Conservation (phyloP, 768 basidiomycete species). For the Lentinula boryana region DNA sequence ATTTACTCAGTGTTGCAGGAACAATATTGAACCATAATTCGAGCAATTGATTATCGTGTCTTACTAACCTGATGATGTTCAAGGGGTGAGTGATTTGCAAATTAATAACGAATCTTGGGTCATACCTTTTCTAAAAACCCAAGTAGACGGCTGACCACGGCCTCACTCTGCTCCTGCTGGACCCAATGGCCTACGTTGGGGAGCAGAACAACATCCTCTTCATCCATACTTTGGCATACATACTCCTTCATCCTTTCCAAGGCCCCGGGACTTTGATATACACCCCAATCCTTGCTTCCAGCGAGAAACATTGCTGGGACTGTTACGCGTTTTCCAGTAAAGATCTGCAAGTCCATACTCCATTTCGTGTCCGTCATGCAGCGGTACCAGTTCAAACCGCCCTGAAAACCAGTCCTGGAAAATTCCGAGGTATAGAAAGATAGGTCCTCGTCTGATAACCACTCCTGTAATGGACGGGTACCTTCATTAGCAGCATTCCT, state of each 20-base stretch:
- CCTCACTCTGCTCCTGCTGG: conserved; percentile 47
- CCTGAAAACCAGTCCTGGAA: conserved; percentile 52
- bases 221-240: conserved; percentile 27
- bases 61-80: background rate
- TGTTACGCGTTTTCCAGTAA: conserved; percentile 38
- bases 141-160: conserved; percentile 32
- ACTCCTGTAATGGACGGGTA: conserved; percentile 19
- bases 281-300: conserved; percentile 55
- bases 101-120: background rate
- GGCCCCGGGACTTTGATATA: conserved; percentile 47
- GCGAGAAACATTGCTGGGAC: conserved; percentile 54
- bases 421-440: conserved; percentile 45
- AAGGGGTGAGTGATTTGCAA: background rate
- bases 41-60: background rate
- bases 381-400: conserved; percentile 56
- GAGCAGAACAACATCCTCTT: conserved; percentile 45
- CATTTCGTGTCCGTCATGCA: conserved; percentile 27
- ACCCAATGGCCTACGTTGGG: conserved; percentile 61
- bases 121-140: conserved; percentile 30
- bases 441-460: conserved; percentile 47
- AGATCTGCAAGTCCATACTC: conserved; percentile 35
- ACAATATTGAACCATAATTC: background rate
- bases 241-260: conserved; percentile 36
- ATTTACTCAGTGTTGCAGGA: background rate
- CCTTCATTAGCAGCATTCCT: conserved; percentile 14